Evolutionary conservation across 768 basidiomycete species (phyloP).

Genomic region (Naematelia aurantialba): DNA sequence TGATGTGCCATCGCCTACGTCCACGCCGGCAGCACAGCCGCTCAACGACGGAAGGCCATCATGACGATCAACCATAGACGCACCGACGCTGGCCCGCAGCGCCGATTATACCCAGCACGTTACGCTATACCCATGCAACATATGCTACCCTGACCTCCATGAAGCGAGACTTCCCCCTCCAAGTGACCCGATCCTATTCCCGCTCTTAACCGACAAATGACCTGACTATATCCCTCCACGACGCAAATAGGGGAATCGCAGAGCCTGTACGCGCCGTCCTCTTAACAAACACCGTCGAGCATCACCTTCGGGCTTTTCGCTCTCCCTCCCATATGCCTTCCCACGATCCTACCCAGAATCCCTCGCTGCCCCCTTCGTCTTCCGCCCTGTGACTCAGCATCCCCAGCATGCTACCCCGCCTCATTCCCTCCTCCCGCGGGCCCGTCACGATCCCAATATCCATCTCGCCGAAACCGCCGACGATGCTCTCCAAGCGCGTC

Average conservation of each 20-base stretch:
- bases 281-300: too few relatives aligned
- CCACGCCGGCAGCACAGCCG: not conserved
- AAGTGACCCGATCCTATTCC: too few relatives aligned
- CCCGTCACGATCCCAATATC: not conserved
- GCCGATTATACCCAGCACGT: not conserved
- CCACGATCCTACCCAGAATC: not conserved
- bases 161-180: too few relatives aligned
- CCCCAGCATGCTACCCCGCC: not conserved
- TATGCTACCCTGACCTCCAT: not conserved
- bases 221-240: too few relatives aligned
- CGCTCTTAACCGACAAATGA: too few relatives aligned
- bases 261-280: too few relatives aligned
- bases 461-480: not conserved
- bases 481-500: not conserved
- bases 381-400: not conserved
- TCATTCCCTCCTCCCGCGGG: not conserved
- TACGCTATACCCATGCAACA: not conserved
- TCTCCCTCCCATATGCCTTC: not conserved
- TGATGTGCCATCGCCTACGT: conserved; percentile 6
- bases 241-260: too few relatives aligned
- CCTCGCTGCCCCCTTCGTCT: not conserved
- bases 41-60: not conserved
- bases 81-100: too few relatives aligned
- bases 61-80: not conserved
- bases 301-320: not conserved